Conservation (phyloP, 2,329 filamentous ascomycete species). For the Aspergillus aculeatinus region DNA sequence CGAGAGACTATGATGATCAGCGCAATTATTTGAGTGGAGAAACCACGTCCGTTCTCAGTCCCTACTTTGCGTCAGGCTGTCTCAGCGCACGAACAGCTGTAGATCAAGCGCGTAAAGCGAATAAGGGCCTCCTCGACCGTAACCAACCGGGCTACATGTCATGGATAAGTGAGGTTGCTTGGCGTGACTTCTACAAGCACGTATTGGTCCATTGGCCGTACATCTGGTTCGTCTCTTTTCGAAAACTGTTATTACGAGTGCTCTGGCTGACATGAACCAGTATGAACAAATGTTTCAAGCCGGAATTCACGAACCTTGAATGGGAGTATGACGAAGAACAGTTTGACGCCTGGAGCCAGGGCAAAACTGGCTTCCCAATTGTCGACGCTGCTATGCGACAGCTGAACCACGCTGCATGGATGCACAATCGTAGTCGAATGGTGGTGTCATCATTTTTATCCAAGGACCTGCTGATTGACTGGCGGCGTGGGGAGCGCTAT, state of each 20-base stretch:
- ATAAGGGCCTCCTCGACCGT: slow-evolving; percentile 62
- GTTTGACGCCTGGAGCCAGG: slow-evolving; percentile 73
- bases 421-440: slow-evolving; percentile 87
- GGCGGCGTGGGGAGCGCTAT: slow-evolving; percentile 75
- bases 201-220: slow-evolving; percentile 84
- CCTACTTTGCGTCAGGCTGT: slow-evolving; percentile 69
- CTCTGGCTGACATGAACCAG: slow-evolving; percentile 32
- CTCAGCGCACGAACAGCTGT: slow-evolving; percentile 68
- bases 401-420: slow-evolving; percentile 65
- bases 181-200: slow-evolving; percentile 86
- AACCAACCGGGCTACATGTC: slow-evolving; percentile 64
- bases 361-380: slow-evolving; percentile 76
- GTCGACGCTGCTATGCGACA: slow-evolving; percentile 87
- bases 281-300: slow-evolving; percentile 78
- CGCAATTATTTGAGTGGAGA: slow-evolving; percentile 66
- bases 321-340: slow-evolving; percentile 74
- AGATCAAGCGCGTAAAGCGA: slow-evolving; percentile 60
- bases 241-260: not conserved
- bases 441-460: slow-evolving; percentile 76
- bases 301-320: slow-evolving; percentile 75
- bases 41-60: slow-evolving; percentile 67
- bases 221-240: slow-evolving; percentile 36
- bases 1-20: slow-evolving; percentile 60
- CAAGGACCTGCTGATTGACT: slow-evolving; percentile 79
- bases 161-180: slow-evolving; percentile 82